Conservation (phyloP, 129 eudicot species). For the Artemisia annua region DNA sequence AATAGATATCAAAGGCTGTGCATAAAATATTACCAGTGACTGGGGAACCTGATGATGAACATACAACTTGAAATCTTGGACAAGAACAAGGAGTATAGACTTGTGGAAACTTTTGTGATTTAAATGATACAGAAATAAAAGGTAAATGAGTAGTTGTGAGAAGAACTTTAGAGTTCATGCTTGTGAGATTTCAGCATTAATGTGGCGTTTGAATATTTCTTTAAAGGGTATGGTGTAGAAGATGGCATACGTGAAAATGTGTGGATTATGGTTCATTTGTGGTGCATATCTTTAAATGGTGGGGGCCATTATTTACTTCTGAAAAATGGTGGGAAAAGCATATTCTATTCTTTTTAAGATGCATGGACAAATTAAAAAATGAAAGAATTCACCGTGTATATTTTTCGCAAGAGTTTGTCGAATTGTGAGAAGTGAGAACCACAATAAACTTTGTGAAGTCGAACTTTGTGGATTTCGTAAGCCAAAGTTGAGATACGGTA, state of each 20-base stretch:
- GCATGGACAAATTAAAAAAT: too few relatives aligned
- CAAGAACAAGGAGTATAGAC: conserved; percentile 17
- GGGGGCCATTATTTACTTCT: not conserved
- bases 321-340: not conserved
- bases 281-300: not conserved
- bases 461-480: too few relatives aligned
- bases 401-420: too few relatives aligned
- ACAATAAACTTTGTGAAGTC: too few relatives aligned
- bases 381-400: too few relatives aligned
- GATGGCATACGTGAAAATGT: not conserved
- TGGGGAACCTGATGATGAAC: conserved; percentile 52
- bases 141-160: conserved; percentile 27
- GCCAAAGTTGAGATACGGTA: too few relatives aligned
- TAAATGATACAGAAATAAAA: conserved; percentile 21
- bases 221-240: not conserved
- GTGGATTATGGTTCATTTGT: not conserved
- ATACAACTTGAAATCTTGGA: conserved; percentile 32
- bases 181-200: not conserved
- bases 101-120: conserved; percentile 27
- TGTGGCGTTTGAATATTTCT: not conserved
- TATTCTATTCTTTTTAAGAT: too few relatives aligned
- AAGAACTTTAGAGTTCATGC: conserved; percentile 27
- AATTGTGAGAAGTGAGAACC: too few relatives aligned
- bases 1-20: conserved; percentile 4
- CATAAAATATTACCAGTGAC: conserved; percentile 35